These are phyloP conservation scores for Trichoderma cornu-damae DNA, from an alignment of 2,329 filamentous ascomycete genomes.

Conservation along the genomic window DNA sequence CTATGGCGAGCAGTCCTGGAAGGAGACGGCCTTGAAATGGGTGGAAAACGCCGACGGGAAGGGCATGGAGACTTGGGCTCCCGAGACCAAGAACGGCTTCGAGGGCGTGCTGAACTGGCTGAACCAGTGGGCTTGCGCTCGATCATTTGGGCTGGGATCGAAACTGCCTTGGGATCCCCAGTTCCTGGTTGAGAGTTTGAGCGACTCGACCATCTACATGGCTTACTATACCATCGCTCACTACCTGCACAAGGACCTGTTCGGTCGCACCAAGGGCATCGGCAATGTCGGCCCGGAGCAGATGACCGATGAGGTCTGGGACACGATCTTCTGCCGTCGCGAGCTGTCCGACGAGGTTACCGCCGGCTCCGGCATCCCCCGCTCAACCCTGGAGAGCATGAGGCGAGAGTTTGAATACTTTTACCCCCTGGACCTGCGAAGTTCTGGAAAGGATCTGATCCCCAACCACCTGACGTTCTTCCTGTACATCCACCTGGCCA, in stretches of 20 bases:
- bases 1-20: slow-evolving; percentile 90
- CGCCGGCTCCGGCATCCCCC: slow-evolving; percentile 62
- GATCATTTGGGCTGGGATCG: slow-evolving; percentile 87
- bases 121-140: slow-evolving; percentile 89
- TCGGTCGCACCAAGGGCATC: slow-evolving; percentile 66
- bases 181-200: slow-evolving; percentile 88
- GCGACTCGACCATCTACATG: slow-evolving; percentile 91
- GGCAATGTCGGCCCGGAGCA: slow-evolving; percentile 72
- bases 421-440: slow-evolving; percentile 85
- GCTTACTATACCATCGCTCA: slow-evolving; percentile 66
- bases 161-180: slow-evolving; percentile 90
- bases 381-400: slow-evolving; percentile 71
- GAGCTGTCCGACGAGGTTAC: slow-evolving; percentile 63
- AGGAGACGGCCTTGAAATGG: slow-evolving; percentile 65
- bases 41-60: slow-evolving; percentile 62
- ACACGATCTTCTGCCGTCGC: slow-evolving; percentile 82
- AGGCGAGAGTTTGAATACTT: slow-evolving; percentile 93
- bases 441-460: slow-evolving; percentile 88
- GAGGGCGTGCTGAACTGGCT: slow-evolving; percentile 86
- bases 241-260: slow-evolving; percentile 77
- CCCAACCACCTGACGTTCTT: slow-evolving; percentile 94
- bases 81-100: slow-evolving; percentile 73
- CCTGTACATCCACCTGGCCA: slow-evolving; percentile 85
- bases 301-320: slow-evolving; percentile 94
- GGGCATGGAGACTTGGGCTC: slow-evolving; percentile 73